These are phyloP conservation scores for Wickerhamomyces bisporus DNA, from an alignment of 805 yeast species.

Conservation along the genomic window DNA sequence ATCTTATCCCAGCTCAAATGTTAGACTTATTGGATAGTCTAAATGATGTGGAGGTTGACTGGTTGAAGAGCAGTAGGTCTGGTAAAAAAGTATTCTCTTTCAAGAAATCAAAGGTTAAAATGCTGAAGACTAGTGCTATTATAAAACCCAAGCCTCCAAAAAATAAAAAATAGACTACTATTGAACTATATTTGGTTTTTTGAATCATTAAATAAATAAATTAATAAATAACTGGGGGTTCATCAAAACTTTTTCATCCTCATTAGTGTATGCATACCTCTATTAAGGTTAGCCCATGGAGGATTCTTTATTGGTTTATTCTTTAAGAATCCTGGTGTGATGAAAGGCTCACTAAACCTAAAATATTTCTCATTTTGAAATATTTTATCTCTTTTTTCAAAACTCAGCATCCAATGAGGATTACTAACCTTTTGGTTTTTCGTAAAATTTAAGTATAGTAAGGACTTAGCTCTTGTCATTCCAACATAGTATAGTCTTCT, in stretches of 20 bases:
- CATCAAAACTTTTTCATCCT: background rate
- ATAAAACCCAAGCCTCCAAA: conserved; percentile 26
- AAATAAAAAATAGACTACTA: conserved; percentile 14
- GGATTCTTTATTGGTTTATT: background rate
- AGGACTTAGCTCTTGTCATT: conserved; percentile 51
- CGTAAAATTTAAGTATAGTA: conserved; percentile 25
- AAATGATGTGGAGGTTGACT: conserved; percentile 37
- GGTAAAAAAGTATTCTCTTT: conserved; percentile 21
- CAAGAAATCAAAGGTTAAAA: conserved; percentile 34
- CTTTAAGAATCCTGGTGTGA: background rate
- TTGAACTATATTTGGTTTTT: background rate
- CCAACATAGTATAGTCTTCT: conserved; percentile 57
- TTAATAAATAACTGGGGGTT: no score
- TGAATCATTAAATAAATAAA: no score
- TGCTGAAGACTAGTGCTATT: conserved; percentile 44
- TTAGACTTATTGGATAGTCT: conserved; percentile 23
- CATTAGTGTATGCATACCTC: background rate
- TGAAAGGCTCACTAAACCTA: background rate
- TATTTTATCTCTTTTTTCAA: background rate
- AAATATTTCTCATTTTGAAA: background rate
- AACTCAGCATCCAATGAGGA: background rate
- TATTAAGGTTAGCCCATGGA: no score
- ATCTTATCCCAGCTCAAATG: conserved; percentile 19
- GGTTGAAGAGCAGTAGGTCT: conserved; percentile 30
- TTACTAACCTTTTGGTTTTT: background rate